phyloP scores from a whole-genome alignment of 148 eudicot species.

The Rhododendron henanense region DNA sequence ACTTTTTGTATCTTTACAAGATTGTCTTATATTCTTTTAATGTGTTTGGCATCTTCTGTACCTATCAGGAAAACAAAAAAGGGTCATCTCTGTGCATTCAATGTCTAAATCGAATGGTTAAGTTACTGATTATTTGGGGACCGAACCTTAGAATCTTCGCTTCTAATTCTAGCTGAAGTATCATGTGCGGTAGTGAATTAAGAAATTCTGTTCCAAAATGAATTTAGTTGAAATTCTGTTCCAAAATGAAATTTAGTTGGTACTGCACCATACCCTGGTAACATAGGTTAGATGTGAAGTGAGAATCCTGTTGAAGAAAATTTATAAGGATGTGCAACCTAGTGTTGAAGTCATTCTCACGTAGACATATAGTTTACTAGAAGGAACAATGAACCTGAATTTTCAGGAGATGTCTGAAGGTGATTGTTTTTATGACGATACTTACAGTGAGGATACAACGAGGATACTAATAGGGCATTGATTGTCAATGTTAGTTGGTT shows the following conservation, averaged over 20 bases:
- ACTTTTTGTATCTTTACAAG: background rate
- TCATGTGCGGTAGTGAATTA: background rate
- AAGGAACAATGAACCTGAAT: background rate
- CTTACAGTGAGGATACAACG: background rate
- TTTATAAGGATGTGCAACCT: background rate
- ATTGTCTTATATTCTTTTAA: background rate
- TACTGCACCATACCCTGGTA: background rate
- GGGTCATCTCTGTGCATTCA: background rate
- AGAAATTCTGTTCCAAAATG: background rate
- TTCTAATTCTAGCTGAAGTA: background rate
- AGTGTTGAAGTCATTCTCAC: background rate
- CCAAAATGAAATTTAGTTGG: background rate
- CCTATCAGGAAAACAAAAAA: background rate
- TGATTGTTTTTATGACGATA: background rate
- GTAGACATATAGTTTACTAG: background rate
- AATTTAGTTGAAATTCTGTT: background rate
- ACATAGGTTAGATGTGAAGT: background rate
- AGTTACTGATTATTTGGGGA: background rate
- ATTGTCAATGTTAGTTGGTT: background rate
- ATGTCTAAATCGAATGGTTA: background rate
- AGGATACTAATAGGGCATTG: background rate
- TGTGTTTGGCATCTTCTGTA: background rate
- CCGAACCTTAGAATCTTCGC: background rate
- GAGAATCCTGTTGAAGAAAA: background rate
- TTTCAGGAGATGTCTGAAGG: background rate